phyloP scores from a whole-genome alignment of 371 early-diverging fungal genomes.

The Capillidium heterosporum region DNA sequence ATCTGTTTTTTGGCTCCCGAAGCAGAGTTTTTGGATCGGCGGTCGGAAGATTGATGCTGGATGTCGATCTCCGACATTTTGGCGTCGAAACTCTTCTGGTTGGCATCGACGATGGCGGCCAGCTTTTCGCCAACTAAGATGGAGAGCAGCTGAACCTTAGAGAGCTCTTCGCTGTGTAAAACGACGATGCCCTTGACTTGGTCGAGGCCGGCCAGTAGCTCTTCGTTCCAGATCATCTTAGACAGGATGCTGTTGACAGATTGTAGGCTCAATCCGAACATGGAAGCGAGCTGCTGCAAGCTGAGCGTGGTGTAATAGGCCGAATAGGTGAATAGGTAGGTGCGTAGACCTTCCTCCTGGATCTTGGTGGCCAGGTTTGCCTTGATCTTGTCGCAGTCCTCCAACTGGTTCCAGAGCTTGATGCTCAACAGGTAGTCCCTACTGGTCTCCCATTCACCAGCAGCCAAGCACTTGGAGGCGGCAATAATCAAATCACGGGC shows the following conservation, averaged over 20 bases:
- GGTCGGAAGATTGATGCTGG: not conserved
- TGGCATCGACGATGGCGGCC: slow-evolving; percentile 65
- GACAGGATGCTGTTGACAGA: slow-evolving; percentile 58
- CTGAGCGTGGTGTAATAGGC: slow-evolving; percentile 75
- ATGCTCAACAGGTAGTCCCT: slow-evolving; percentile 65
- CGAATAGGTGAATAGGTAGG: slow-evolving; percentile 83
- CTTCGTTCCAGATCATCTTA: slow-evolving; percentile 86
- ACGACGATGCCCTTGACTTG: slow-evolving; percentile 61
- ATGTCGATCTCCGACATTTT: slow-evolving; percentile 14
- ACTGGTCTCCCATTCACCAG: slow-evolving; percentile 85
- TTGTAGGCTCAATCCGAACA: slow-evolving; percentile 64
- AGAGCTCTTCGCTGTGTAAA: slow-evolving; percentile 63
- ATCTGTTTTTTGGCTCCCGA: not conserved
- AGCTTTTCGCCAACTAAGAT: slow-evolving; percentile 80
- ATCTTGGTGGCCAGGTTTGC: slow-evolving; percentile 76
- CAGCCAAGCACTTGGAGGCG: slow-evolving; percentile 77
- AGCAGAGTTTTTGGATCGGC: not conserved
- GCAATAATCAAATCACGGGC: slow-evolving; percentile 95
- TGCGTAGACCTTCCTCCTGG: slow-evolving; percentile 88
- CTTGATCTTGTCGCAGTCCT: slow-evolving; percentile 58
- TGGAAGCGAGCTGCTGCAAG: slow-evolving; percentile 52
- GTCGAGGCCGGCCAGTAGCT: slow-evolving; percentile 65
- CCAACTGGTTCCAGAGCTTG: slow-evolving; percentile 92
- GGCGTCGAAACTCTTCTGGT: slow-evolving; percentile 70
- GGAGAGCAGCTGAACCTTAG: slow-evolving; percentile 69